A percentile compares a stretch with the other conserved stretches of the same genome.
Conservation (phyloP, 345 rosid species). For the Aquilaria sinensis region DNA sequence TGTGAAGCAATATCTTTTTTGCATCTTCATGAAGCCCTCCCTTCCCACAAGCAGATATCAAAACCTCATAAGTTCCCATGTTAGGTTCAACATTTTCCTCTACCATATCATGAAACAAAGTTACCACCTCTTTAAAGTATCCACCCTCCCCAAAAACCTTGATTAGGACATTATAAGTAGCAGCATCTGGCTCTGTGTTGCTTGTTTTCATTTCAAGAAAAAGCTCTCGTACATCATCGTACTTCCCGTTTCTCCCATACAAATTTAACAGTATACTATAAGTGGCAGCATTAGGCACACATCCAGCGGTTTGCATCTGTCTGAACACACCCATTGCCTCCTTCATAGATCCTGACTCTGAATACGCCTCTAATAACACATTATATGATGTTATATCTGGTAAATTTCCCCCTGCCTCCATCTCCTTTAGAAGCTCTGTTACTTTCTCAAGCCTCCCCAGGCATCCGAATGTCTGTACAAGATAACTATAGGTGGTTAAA, state of each 20-base stretch:
- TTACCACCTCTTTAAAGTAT: conserved; percentile 91
- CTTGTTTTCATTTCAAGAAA: conserved; percentile 95
- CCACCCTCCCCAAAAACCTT: conserved; percentile 95
- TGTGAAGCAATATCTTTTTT: conserved; percentile 60
- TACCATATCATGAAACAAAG: conserved; percentile 90
- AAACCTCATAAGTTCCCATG: conserved; percentile 86
- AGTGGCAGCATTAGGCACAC: conserved; percentile 65
- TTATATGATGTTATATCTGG: conserved; percentile 82
- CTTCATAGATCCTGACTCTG: conserved; percentile 56
- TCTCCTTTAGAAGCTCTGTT: conserved; percentile 58
- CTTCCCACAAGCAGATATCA: conserved; percentile 82
- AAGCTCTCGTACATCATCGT: conserved; percentile 81
- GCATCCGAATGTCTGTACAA: conserved; percentile 77
- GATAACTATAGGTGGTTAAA: conserved; percentile 59
- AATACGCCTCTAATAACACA: conserved; percentile 77
- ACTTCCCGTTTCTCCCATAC: conserved; percentile 76
- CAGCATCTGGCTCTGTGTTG: conserved; percentile 76
- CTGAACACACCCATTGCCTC: conserved; percentile 80
- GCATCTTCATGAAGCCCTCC: conserved; percentile 91
- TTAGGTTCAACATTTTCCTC: conserved; percentile 90
- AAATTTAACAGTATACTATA: conserved; percentile 71
- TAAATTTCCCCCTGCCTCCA: conserved; percentile 74
- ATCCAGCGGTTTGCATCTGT: conserved; percentile 86
- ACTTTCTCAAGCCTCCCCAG: conserved; percentile 65
- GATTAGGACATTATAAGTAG: conserved; percentile 75